Conservation (phyloP, 2,329 filamentous ascomycete genomes). For the Botrytis galanthina region DNA sequence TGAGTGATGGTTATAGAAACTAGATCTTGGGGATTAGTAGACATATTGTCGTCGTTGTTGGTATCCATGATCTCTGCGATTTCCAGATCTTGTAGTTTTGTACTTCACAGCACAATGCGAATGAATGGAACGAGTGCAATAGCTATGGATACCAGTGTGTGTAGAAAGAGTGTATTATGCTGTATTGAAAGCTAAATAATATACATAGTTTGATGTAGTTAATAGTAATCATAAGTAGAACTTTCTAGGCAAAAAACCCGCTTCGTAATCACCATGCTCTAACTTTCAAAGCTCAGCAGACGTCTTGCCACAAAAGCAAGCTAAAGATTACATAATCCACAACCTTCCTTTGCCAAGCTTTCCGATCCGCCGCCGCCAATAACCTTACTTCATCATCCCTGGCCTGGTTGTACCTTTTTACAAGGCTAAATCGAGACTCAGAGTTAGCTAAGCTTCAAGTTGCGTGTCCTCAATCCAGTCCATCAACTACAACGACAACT, state of each 20-base stretch:
- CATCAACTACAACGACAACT: neutral
- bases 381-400: constrained; percentile 11
- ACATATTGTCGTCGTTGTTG: constrained; percentile 22
- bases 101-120: neutral
- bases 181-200: neutral
- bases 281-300: neutral
- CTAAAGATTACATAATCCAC: constrained; percentile 7
- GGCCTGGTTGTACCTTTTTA: constrained; percentile 16
- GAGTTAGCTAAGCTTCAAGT: constrained; percentile 25
- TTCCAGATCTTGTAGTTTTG: neutral
- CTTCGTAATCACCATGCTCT: constrained; percentile 35
- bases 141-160: neutral
- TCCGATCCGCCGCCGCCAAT: constrained; percentile 8
- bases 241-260: constrained; percentile 31
- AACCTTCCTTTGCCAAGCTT: neutral
- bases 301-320: neutral
- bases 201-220: neutral
- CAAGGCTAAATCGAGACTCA: constrained; percentile 13
- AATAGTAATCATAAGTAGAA: constrained; percentile 26
- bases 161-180: neutral
- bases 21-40: constrained; percentile 33
- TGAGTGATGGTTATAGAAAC: constrained; percentile 49
- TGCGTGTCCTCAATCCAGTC: constrained; percentile 33
- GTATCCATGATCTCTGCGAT: constrained; percentile 17
- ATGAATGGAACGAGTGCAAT: constrained; percentile 1